A percentile compares a stretch with the other conserved stretches of the same genome.
Evolutionary conservation across 257 asterid genomes (phyloP).

Genomic region (Solanum appendiculatum): DNA sequence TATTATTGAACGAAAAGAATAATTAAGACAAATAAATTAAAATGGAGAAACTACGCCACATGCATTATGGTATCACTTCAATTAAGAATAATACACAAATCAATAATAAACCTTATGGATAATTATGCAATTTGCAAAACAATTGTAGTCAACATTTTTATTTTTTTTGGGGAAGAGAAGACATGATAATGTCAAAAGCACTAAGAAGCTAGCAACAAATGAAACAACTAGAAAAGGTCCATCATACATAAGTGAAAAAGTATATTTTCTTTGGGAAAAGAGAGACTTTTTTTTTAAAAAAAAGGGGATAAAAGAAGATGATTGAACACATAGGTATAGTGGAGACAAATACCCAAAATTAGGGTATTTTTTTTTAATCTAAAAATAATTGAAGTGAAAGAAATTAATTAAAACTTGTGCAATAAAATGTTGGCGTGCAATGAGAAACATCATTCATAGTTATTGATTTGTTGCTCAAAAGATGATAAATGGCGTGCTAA

Average conservation of each 20-base stretch:
- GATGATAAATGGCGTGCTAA: conserved; percentile 25
- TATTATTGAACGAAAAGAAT: too few relatives aligned
- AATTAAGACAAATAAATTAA: too few relatives aligned
- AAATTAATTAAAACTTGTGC: conserved; percentile 11
- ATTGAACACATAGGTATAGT: not conserved
- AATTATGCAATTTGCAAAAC: not conserved
- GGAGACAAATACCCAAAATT: conserved; percentile 14
- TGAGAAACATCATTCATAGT: conserved; percentile 24
- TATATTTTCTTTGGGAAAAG: not conserved
- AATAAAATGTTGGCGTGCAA: conserved; percentile 21
- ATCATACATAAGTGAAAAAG: not conserved
- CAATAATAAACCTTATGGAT: not conserved
- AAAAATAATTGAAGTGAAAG: not conserved
- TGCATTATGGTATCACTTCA: not conserved
- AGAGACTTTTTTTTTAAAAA: not conserved
- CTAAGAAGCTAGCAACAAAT: not conserved
- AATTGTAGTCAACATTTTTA: not conserved
- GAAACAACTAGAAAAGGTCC: not conserved
- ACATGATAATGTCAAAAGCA: not conserved
- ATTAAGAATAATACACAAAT: not conserved
- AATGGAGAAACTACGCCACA: not conserved
- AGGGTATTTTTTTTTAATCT: not conserved
- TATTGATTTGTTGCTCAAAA: conserved; percentile 2
- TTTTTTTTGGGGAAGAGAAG: not conserved
- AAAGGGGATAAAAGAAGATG: conserved; percentile 5